Base-by-base conservation (phyloP, 139 green algal species). In the Pedinophyceae sp. region DNA sequence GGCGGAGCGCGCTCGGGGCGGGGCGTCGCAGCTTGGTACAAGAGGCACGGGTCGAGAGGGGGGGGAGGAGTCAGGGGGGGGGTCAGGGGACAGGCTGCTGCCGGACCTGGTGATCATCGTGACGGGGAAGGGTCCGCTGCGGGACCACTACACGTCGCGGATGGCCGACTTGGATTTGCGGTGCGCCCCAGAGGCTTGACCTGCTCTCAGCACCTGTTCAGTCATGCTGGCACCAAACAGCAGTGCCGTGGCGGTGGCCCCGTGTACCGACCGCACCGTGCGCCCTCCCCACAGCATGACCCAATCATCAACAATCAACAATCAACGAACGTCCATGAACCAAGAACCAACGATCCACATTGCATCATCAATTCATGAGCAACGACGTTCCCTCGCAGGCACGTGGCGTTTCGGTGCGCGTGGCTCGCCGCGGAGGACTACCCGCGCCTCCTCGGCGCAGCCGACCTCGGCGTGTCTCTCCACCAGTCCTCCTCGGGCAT, bases 371-470 rank as follows among this genome's bases (percentile, higher is more conserved):
- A n/a, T n/a, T n/a, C n/a, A n/a, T n/a, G n/a, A n/a, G n/a, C n/a
- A n/a, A n/a, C n/a, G n/a, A n/a, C n/a, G n/a, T n/a, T n/a, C n/a
- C n/a, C 34, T 29, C 25, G 23, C 24, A 53, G 18, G 48, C 6
- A 50, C 50, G 84, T 94, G 20, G 76, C 83, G 1, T 86, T 98
- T 53, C 69, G 76, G 25, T 84, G 76, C 13, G 24, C 83, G 49
- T 98, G 91, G 91, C 72, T 97, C 20, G 72, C 86, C 34, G 54
- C 88, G 0, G 68, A 56, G 7, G 89, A 98, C 66, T 98, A 97
- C 71, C 85, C 87, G 3, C 22, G 69, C 20, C 66, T 97, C 52
- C 71, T 98, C 52, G 86, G 84, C 13, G 73, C 52, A 25, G 81
- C 85, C 0, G 89, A 98, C 58, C 23, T 98, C 25, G 91, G 91